Evolutionary conservation across 2,329 filamentous ascomycete genomes (phyloP).

Genomic region (Penicillium sp.): DNA sequence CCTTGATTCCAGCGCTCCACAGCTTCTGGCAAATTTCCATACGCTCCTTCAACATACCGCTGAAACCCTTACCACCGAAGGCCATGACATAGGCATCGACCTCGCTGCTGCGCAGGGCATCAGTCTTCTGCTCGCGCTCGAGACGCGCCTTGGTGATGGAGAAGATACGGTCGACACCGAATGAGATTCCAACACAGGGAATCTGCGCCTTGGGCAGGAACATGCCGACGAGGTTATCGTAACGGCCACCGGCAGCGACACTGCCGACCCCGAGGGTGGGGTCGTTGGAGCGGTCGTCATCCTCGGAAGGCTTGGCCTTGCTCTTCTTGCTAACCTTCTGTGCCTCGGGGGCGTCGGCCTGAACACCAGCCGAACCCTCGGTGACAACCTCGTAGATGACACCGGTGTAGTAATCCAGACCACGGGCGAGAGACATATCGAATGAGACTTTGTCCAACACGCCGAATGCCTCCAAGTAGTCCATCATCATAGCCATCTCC

Average conservation of each 20-base stretch:
- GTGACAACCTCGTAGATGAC: slow-evolving; percentile 89
- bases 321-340: slow-evolving; percentile 43
- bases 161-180: slow-evolving; percentile 94
- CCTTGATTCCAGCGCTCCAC: slow-evolving; percentile 86
- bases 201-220: slow-evolving; percentile 82
- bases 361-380: slow-evolving; percentile 64
- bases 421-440: slow-evolving; percentile 84
- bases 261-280: slow-evolving; percentile 82
- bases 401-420: slow-evolving; percentile 89
- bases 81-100: slow-evolving; percentile 95
- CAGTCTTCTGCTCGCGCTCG: slow-evolving; percentile 57
- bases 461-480: slow-evolving; percentile 76
- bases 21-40: slow-evolving; percentile 74
- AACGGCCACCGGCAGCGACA: slow-evolving; percentile 84
- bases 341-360: slow-evolving; percentile 41
- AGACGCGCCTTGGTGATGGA: slow-evolving; percentile 80
- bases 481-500: slow-evolving; percentile 77
- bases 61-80: slow-evolving; percentile 82
- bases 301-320: slow-evolving; percentile 53
- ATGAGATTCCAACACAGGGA: slow-evolving; percentile 88
- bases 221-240: slow-evolving; percentile 93
- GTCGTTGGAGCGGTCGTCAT: slow-evolving; percentile 72
- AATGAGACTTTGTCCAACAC: slow-evolving; percentile 76
- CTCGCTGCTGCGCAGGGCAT: slow-evolving; percentile 64
- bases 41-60: slow-evolving; percentile 75